Evolutionary conservation across 257 asterid genomes (phyloP).

Genomic region (Eucommia ulmoides): DNA sequence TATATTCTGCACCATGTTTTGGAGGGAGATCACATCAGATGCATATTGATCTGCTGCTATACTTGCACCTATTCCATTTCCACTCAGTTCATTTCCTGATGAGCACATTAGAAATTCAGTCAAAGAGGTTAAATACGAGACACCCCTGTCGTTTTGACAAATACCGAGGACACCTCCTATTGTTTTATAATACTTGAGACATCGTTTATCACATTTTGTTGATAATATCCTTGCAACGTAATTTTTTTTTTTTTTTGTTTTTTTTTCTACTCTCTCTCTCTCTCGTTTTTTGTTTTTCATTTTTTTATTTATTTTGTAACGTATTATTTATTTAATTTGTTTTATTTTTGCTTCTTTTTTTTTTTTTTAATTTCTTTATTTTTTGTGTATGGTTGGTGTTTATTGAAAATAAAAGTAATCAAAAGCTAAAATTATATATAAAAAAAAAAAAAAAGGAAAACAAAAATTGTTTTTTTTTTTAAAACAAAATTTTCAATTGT

Average conservation of each 20-base stretch:
- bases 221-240: background rate
- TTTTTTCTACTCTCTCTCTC: background rate
- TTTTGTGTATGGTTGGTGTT: too few relatives aligned
- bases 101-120: too few relatives aligned
- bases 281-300: background rate
- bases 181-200: background rate
- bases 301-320: too few relatives aligned
- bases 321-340: too few relatives aligned
- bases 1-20: conserved; percentile 30
- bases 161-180: background rate
- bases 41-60: conserved; percentile 58
- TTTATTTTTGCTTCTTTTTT: too few relatives aligned
- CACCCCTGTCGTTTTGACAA: background rate
- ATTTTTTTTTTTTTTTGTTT: background rate
- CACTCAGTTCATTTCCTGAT: conserved; percentile 84
- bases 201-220: background rate
- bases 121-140: too few relatives aligned
- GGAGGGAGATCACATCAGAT: conserved; percentile 35
- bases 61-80: conserved; percentile 54
- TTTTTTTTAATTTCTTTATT: too few relatives aligned
- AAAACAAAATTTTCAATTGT: too few relatives aligned
- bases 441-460: too few relatives aligned
- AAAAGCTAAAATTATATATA: too few relatives aligned
- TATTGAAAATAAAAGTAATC: too few relatives aligned
- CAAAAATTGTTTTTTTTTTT: too few relatives aligned